Evolutionary conservation across 1,139 yeast species (phyloP), one percentile per base, ranked within the genome.

Genomic region (Pneumocystis murina): DNA sequence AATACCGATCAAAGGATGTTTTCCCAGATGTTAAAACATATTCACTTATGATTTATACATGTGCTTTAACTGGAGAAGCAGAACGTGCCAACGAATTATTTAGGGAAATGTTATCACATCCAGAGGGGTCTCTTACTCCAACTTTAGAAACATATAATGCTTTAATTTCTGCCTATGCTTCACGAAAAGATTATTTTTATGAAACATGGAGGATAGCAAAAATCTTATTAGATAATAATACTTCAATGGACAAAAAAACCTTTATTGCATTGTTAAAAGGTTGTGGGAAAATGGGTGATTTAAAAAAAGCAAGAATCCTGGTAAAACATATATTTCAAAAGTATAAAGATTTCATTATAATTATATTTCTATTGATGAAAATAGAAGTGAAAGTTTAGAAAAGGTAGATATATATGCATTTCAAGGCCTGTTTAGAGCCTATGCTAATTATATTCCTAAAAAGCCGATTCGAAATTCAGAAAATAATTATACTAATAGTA

Each of bases 21-120:
- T 63, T 61, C n/a, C 66, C 66, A 12, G 66, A 64, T 54, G 62
- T 61, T 38, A 62, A 63, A 35, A 64, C 66, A 16, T 64, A 64
- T 58, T 55, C 65, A 7, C 62, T 64, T 40, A 60, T 64, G 63
- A 64, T 64, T 33, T 58, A 61, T 58, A 63, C 66, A 12, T 64
- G 66, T 43, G 36, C 63, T n/a, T 33, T 58, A 28, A 28, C 24
- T 24, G 62, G 48, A 12, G 62, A 62, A 10, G 66, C 66, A 17
- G 66, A 64, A 35, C 60, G 66, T 24, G 66, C 66, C 39, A 43
- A 60, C 17, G 62, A 64, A 14, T 63, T 64, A 36, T 64, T 63
- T 33, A n/a, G 28, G 33, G 66, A 64, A 55, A 58, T 64, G 59
- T 39, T 57, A 8, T 62, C 60, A 16, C 62, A 63, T 6, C 17